These are phyloP conservation scores for Paecilomyces formosus DNA, from an alignment of 2,329 filamentous ascomycete genomes.

Conservation along the genomic window DNA sequence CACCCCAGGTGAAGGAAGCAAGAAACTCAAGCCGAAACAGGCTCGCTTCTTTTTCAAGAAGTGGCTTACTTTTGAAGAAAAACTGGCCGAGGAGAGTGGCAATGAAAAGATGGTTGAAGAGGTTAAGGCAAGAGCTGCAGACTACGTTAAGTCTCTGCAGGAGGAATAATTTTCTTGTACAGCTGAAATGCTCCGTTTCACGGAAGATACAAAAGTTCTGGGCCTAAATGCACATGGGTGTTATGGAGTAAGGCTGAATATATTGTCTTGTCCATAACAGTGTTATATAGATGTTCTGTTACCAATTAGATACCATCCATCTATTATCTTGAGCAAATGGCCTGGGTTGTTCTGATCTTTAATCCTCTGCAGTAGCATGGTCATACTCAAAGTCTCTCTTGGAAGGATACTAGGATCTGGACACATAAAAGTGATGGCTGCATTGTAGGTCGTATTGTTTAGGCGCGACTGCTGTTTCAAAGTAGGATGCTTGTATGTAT, in stretches of 20 bases:
- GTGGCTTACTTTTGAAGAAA: constrained; percentile 85
- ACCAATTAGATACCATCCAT: constrained; percentile 2
- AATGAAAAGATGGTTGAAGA: constrained; percentile 62
- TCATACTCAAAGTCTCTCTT: no score
- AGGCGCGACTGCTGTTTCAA: not conserved
- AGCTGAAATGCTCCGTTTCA: constrained; percentile 6
- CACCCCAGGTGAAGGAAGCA: constrained; percentile 42
- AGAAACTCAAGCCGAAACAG: constrained; percentile 68
- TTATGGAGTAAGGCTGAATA: constrained; percentile 6
- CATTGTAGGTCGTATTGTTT: not conserved
- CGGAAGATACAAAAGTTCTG: constrained; percentile 7
- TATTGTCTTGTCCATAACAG: constrained; percentile 8
- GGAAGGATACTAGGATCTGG: no score
- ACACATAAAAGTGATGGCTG: no score
- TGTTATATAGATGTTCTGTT: not conserved
- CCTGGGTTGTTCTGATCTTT: not conserved
- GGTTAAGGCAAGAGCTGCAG: constrained; percentile 62
- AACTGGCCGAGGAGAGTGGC: constrained; percentile 45
- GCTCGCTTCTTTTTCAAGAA: constrained; percentile 84
- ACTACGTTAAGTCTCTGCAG: constrained; percentile 53
- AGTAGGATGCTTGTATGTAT: not conserved
- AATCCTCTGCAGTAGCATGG: no score
- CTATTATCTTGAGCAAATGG: not conserved
- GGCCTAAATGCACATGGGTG: constrained; percentile 6
- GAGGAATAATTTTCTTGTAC: constrained; percentile 11